Conservation (phyloP, 1,139 yeast species). For the Pichia sp. region DNA sequence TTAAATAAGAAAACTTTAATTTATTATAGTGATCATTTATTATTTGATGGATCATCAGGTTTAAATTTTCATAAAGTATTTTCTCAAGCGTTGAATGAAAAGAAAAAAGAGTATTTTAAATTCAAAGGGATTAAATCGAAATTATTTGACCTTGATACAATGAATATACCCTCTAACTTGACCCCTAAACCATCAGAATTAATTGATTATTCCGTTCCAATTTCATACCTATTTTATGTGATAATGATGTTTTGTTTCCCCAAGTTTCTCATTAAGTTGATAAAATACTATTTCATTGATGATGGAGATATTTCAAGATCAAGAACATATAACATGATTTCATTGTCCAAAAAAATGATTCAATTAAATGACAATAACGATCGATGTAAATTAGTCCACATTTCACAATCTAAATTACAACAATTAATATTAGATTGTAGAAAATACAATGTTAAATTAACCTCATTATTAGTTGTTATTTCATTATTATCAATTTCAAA, state of each 20-base stretch:
- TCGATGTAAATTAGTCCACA: slow-evolving; percentile 7
- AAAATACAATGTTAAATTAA: slow-evolving; percentile 13
- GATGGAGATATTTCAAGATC: slow-evolving; percentile 7
- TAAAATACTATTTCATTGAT: slow-evolving; percentile 14
- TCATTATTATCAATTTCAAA: slow-evolving; percentile 10
- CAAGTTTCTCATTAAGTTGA: background rate
- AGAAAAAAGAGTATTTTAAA: background rate
- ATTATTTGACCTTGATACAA: slow-evolving; percentile 5
- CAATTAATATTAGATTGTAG: slow-evolving; percentile 6
- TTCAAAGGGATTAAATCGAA: slow-evolving; percentile 1
- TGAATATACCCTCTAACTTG: slow-evolving; percentile 2
- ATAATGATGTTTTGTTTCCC: slow-evolving; percentile 12
- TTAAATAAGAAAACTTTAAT: slow-evolving; percentile 22
- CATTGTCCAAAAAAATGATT: slow-evolving; percentile 7
- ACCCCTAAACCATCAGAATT: slow-evolving; percentile 15
- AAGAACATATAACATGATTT: slow-evolving; percentile 9
- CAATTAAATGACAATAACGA: slow-evolving; percentile 3
- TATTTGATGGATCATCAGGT: slow-evolving; percentile 39
- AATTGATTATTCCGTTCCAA: slow-evolving; percentile 15
- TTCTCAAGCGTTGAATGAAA: slow-evolving; percentile 4
- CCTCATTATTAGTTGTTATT: slow-evolving; percentile 13
- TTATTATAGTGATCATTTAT: slow-evolving; percentile 33
- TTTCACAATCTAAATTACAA: slow-evolving; percentile 3
- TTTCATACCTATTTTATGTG: slow-evolving; percentile 10
- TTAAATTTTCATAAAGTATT: slow-evolving; percentile 34